phyloP scores from a whole-genome alignment of 305 asterid genomes.

The Fraxinus greggii region DNA sequence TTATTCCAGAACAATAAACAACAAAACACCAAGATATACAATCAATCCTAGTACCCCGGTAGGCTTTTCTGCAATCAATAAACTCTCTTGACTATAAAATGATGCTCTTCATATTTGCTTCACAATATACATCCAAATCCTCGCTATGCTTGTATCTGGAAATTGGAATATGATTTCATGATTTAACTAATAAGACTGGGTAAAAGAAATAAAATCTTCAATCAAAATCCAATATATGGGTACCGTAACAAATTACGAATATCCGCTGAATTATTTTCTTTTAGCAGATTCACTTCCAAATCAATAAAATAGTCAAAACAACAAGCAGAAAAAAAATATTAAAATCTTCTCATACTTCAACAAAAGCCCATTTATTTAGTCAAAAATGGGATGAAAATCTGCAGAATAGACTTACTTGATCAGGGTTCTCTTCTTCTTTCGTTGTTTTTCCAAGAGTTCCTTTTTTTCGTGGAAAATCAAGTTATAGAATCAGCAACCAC shows the following conservation, averaged over 20 bases:
- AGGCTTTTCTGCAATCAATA: constrained; percentile 24
- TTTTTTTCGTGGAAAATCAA: constrained; percentile 22
- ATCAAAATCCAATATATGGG: neutral
- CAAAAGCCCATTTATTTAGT: neutral
- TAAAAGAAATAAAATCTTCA: constrained; percentile 16
- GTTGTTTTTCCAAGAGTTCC: constrained; percentile 7
- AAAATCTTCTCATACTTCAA: constrained; percentile 12
- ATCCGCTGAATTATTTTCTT: neutral
- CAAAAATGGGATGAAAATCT: neutral
- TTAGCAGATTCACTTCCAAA: neutral
- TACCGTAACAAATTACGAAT: neutral
- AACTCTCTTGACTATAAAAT: constrained; percentile 28
- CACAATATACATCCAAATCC: constrained; percentile 33
- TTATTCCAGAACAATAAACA: constrained; percentile 17
- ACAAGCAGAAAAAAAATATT: constrained; percentile 11
- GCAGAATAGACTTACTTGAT: constrained; percentile 48
- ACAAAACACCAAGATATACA: constrained; percentile 35
- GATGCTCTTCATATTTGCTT: constrained; percentile 27
- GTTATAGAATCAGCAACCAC: constrained; percentile 32
- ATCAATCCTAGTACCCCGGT: constrained; percentile 25
- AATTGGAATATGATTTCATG: neutral
- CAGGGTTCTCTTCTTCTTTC: constrained; percentile 28
- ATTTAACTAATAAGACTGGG: constrained; percentile 1
- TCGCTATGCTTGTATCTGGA: constrained; percentile 27
- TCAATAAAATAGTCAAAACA: constrained; percentile 25